Evolutionary conservation across 208 protist genomes (phyloP), one percentile per base, ranked within the genome.

Genomic region (Vickermania ingenoplastis): DNA sequence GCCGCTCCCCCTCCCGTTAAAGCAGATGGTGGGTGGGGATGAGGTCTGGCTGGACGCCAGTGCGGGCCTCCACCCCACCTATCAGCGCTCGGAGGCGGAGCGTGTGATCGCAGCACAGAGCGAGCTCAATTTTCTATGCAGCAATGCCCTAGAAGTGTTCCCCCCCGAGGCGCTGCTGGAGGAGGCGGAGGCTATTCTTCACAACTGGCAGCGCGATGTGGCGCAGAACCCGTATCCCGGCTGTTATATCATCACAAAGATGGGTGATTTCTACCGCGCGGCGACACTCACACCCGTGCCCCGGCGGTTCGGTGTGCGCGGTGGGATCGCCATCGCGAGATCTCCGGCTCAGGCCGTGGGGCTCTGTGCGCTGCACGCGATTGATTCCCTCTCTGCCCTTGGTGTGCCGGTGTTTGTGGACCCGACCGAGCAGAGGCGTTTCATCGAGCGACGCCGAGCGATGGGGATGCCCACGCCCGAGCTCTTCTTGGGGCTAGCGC

Each of bases 1-100:
- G 65, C 83, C 61, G 79, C 73, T 90, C 7, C 83, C 87, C 41
- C 61, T 66, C 0, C 87, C 87, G 25, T 67, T 94, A 24, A 94
- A 91, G 71, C 77, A 86, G 49, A 75, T 81, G 54, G 64, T 81
- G 0, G 86, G 79, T 27, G 74, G 64, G 2, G 81, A 92, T 45
- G 86, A 90, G 0, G 65, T 77, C 0, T 88, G 80, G 80, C 67
- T 92, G 22, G 67, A 48, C 63, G 65, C 26, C 11, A n/a, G 22
- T 31, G 31, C 22, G 24, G 36, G 36, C 29, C 5, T 17, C 7
- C 14, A 31, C 53, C 54, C 25, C 29, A 41, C 36, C 49, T 69
- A 74, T 57, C 30, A 66, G 31, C 72, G 77, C 27, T 81, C 68
- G 28, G 59, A 78, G 23, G 63, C 63, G n/a, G 80, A 93, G 72